phyloP scores from a whole-genome alignment of 2,329 filamentous ascomycete genomes.

The Aspergillus transmontanensis region DNA sequence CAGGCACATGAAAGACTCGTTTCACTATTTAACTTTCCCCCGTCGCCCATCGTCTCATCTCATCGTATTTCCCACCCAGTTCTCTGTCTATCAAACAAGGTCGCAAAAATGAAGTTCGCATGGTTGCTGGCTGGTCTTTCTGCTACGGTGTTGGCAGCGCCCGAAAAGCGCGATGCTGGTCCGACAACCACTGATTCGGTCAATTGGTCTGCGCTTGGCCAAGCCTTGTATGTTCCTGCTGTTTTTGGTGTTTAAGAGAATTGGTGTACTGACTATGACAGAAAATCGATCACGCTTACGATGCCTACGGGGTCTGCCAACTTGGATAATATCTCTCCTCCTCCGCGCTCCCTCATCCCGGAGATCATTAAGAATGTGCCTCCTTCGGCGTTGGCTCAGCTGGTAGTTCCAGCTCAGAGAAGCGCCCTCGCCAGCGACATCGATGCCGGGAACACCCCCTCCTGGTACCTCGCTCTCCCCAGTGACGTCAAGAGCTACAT shows the following conservation, averaged over 20 bases:
- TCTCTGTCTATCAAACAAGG: background rate
- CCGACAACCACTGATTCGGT: constrained; percentile 10
- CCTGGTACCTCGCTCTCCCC: constrained; percentile 36
- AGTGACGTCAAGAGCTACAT: constrained; percentile 37
- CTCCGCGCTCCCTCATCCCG: constrained; percentile 31
- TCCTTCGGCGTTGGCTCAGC: constrained; percentile 30
- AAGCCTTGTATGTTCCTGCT: constrained; percentile 22
- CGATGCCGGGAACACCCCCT: constrained; percentile 33
- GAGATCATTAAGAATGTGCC: constrained; percentile 36
- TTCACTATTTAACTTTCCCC: background rate
- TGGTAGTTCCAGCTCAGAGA: constrained; percentile 32
- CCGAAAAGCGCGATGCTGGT: constrained; percentile 13
- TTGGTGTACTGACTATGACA: constrained; percentile 9
- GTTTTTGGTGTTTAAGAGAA: background rate
- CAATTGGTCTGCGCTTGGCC: constrained; percentile 23
- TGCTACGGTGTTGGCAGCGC: constrained; percentile 18
- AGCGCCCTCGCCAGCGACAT: constrained; percentile 34
- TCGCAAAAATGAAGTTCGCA: constrained; percentile 21
- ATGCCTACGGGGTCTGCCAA: constrained; percentile 28
- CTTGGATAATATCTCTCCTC: constrained; percentile 35
- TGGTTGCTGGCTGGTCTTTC: constrained; percentile 17
- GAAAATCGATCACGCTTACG: constrained; percentile 15
- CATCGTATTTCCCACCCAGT: background rate
- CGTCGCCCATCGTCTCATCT: background rate
- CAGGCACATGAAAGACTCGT: background rate